Percentiles rank a stretch among this genome's conserved stretches.
These are phyloP conservation scores for Viola pubescens DNA, from an alignment of 441 rosid genomes.

Conservation along the genomic window DNA sequence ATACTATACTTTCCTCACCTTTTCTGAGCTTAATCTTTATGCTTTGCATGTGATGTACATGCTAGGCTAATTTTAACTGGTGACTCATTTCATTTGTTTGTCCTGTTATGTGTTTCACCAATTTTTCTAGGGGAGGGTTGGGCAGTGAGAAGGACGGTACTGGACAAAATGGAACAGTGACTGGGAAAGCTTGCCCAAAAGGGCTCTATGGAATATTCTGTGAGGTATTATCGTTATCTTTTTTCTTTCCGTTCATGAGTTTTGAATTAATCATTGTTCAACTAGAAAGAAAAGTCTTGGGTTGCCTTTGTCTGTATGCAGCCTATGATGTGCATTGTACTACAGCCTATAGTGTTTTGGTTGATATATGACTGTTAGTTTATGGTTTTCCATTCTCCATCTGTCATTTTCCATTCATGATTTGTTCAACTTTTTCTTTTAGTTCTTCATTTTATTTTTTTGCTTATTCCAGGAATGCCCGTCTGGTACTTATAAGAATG, in stretches of 20 bases:
- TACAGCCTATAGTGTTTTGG: too few species aligned
- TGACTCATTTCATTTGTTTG: conserved; percentile 3
- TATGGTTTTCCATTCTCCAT: not conserved
- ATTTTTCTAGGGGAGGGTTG: conserved; percentile 59
- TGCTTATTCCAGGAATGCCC: conserved; percentile 84
- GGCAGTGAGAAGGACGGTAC: conserved; percentile 45
- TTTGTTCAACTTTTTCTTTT: too few species aligned
- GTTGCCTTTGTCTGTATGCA: too few species aligned
- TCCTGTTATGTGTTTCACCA: not conserved
- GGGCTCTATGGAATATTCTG: conserved; percentile 94
- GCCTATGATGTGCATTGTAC: too few species aligned
- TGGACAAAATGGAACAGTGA: conserved; percentile 83
- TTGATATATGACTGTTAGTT: too few species aligned
- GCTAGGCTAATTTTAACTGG: conserved; percentile 7
- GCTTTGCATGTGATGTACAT: conserved; percentile 1
- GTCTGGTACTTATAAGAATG: conserved; percentile 82
- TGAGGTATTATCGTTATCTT: conserved; percentile 36
- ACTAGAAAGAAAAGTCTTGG: too few species aligned
- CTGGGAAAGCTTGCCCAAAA: conserved; percentile 88
- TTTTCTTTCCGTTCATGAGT: not conserved
- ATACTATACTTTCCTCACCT: not conserved
- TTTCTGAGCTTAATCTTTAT: not conserved
- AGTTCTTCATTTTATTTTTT: not conserved
- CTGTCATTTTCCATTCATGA: not conserved
- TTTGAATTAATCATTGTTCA: not conserved